These are phyloP conservation scores for Seminavis robusta DNA, from an alignment of 108 stramenopile genomes.

Conservation along the genomic window DNA sequence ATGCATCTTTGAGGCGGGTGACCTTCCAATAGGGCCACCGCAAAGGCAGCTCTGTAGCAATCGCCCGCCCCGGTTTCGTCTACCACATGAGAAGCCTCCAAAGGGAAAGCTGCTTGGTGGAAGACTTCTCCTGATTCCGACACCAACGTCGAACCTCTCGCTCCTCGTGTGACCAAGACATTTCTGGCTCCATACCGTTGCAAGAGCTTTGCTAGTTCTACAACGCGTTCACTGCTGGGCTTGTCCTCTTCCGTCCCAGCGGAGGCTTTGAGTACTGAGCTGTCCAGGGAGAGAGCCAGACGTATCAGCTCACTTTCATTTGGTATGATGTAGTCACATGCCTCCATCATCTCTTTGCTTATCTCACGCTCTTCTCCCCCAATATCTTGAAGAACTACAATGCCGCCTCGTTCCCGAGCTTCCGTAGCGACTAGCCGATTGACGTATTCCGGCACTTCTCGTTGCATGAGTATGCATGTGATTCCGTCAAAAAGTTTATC, in stretches of 20 bases:
- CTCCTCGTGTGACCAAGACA: constrained; percentile 68
- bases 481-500: constrained; percentile 10
- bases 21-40: constrained; percentile 61
- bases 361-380: constrained; percentile 77
- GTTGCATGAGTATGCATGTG: constrained; percentile 55
- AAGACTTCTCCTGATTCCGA: constrained; percentile 21
- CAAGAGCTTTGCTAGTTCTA: constrained; percentile 26
- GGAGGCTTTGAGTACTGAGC: no score
- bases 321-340: constrained; percentile 69
- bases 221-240: constrained; percentile 8
- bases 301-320: constrained; percentile 76
- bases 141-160: constrained; percentile 50
- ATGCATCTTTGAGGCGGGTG: constrained; percentile 32
- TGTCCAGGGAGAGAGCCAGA: constrained; percentile 36
- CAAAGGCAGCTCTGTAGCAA: constrained; percentile 81
- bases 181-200: constrained; percentile 56
- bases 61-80: constrained; percentile 88
- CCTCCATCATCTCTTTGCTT: constrained; percentile 36
- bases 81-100: constrained; percentile 39
- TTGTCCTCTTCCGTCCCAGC: background rate
- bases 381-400: constrained; percentile 67
- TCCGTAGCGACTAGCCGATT: constrained; percentile 53
- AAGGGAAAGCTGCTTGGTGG: constrained; percentile 30
- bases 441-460: constrained; percentile 73
- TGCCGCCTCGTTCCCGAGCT: constrained; percentile 23